Base-by-base conservation (phyloP, 2,329 filamentous ascomycete species). In the Ophiostoma australiae region DNA sequence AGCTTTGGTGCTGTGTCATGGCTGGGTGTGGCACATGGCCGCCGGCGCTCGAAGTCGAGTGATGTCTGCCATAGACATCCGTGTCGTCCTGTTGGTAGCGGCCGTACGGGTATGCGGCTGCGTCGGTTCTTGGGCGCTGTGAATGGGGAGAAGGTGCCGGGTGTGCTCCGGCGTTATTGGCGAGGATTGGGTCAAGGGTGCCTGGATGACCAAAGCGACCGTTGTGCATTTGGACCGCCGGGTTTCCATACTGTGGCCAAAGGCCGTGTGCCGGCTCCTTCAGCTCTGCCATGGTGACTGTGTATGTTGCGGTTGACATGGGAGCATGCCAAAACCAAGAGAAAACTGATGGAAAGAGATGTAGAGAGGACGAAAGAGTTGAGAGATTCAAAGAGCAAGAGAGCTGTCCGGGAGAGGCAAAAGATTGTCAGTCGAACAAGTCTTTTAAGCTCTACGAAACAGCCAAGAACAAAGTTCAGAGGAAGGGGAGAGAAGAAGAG, bases 271-370 rank as follows among this genome's bases (percentile, higher is more conserved):
- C 80, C 77, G 85, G 80, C 80, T 88, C 86, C 83, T 87, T 87
- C 81, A 88, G 79, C 78, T 88, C 86, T 84, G 86, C 85, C 86
- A 88, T 88, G 78, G 83, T 86, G 78, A 84, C 83, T 81, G 85
- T 84, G 79, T 87, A 86, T 75, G 85, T 85, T 79, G 85, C 84
- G 81, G 85, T 85, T 82, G 86, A 87, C 85, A 87, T 87, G 84
- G 80, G 84, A 82, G 78, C 84, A 85, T 86, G 77, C 81, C 82
- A 77, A 71, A 55, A 48, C 37, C 0, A 31, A 3, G 37, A 35
- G 41, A 33, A 61, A 48, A 48, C 11, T 31, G 23, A 48, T 35
- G 55, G 55, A 67, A 39, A 27, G 52, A 65, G 3, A 33, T 41
- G 17, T 23, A n/a, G 7, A 6, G n/a, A 67, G 20, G 31, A 55